Base-by-base conservation (phyloP, 2,329 filamentous ascomycete species). In the Ophiocordyceps camponoti-floridani region DNA sequence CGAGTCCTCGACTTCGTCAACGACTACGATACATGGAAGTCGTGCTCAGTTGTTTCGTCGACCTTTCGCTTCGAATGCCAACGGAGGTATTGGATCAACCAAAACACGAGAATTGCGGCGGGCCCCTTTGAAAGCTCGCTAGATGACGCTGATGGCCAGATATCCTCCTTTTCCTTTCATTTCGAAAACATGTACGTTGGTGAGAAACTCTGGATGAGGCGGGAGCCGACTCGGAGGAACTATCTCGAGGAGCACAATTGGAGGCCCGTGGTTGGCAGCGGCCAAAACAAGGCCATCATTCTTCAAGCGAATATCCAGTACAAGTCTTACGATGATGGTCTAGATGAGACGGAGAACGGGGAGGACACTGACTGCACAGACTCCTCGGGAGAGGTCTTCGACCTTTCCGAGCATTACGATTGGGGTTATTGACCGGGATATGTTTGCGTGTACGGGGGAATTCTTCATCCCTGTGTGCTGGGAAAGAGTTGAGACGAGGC, bases 1-100 rank as follows among this genome's bases (percentile, higher is more conserved):
- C 41, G 12, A 5, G 49, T 54, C 37, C 18, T 54, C 8, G 47
- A 49, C 31, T 50, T 47, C 19, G 50, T 51, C 26, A 47, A 54
- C 43, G 48, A 54, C 42, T 48, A 50, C 41, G 46, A 50, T 8
- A 52, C 52, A 4, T 54, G 48, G 51, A 52, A 45, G 37, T 19
- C 40, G n/a, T 53, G 51, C 41, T 31, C 37, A 11, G 18, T 31
- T 3, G 50, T 51, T n/a, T 51, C 52, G 9, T 18, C 18, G 8
- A 23, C 23, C 16, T 35, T 52, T 18, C 50, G 50, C 16, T 41
- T 4, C 30, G 23, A 19, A 37, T 50, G 52, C 40, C 47, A 50
- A 2, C 28, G 44, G 13, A 52, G 47, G 44, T 53, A 47, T 38
- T 48, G 50, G 43, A n/a, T 52, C 23, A 43, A 50, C 43, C 40